phyloP scores from a whole-genome alignment of 2,329 filamentous ascomycete species.

The Didymella glomerata region DNA sequence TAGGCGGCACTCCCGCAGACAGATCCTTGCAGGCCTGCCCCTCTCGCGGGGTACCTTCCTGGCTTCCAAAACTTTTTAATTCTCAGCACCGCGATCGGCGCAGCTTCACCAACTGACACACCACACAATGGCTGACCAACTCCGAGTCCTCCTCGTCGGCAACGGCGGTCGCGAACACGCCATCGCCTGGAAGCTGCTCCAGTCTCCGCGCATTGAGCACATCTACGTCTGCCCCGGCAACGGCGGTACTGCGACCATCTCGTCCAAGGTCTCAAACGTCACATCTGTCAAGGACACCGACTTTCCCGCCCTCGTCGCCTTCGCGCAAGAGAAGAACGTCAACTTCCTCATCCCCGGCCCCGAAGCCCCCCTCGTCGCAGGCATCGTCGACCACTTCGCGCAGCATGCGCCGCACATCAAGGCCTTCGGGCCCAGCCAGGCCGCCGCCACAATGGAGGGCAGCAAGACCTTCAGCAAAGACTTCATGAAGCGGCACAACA shows the following conservation, averaged over 20 bases:
- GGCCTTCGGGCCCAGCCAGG: slow-evolving; percentile 85
- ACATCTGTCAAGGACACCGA: slow-evolving; percentile 74
- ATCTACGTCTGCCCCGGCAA: slow-evolving; percentile 80
- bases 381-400: slow-evolving; percentile 84
- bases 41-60: slow-evolving; percentile 17
- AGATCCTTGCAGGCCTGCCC: slow-evolving; percentile 10
- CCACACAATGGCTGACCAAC: slow-evolving; percentile 37
- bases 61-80: slow-evolving; percentile 26
- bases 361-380: slow-evolving; percentile 91
- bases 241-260: slow-evolving; percentile 72
- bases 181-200: slow-evolving; percentile 89
- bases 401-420: slow-evolving; percentile 66
- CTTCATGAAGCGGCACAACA: slow-evolving; percentile 90
- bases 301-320: slow-evolving; percentile 77
- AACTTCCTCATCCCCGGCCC: slow-evolving; percentile 90
- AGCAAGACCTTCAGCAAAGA: slow-evolving; percentile 98
- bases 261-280: slow-evolving; percentile 70
- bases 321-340: slow-evolving; percentile 76
- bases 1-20: slow-evolving; percentile 13
- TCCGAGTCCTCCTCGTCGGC: slow-evolving; percentile 78
- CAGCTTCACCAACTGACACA: slow-evolving; percentile 7
- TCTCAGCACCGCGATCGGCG: slow-evolving; percentile 21
- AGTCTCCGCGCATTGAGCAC: slow-evolving; percentile 79
- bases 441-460: slow-evolving; percentile 89
- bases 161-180: slow-evolving; percentile 96